phyloP scores from a whole-genome alignment of 73 alveolate species.

The Paramecium primaurelia region DNA sequence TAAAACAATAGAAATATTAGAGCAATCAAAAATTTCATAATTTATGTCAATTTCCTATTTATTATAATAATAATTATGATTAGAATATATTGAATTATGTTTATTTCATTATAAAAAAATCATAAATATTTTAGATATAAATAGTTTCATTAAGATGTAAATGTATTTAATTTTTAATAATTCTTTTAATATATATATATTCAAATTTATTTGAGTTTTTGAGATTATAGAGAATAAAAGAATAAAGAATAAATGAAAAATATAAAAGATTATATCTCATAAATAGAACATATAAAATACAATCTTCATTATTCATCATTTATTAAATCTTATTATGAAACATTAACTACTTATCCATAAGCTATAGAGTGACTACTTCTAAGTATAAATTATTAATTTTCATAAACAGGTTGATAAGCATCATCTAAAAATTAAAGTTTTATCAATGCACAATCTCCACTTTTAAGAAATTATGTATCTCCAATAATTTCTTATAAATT shows the following conservation, averaged over 20 bases:
- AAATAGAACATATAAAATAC: background rate
- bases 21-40: background rate
- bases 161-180: too few relatives aligned
- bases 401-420: background rate
- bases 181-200: too few relatives aligned
- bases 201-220: too few relatives aligned
- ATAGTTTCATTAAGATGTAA: too few relatives aligned
- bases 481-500: background rate
- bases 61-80: background rate
- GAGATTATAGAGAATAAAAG: background rate
- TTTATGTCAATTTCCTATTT: background rate
- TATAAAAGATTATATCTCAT: background rate
- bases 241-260: background rate
- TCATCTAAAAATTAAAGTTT: background rate
- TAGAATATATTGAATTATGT: too few relatives aligned
- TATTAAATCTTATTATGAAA: background rate
- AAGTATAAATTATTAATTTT: background rate
- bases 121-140: too few relatives aligned
- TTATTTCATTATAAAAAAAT: too few relatives aligned
- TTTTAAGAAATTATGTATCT: background rate
- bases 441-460: slow-evolving; percentile 14
- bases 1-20: background rate
- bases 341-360: background rate
- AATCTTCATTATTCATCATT: background rate
- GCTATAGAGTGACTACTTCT: background rate